phyloP scores from a whole-genome alignment of 176 grass and related monocot species.

The Oryza brachyantha region DNA sequence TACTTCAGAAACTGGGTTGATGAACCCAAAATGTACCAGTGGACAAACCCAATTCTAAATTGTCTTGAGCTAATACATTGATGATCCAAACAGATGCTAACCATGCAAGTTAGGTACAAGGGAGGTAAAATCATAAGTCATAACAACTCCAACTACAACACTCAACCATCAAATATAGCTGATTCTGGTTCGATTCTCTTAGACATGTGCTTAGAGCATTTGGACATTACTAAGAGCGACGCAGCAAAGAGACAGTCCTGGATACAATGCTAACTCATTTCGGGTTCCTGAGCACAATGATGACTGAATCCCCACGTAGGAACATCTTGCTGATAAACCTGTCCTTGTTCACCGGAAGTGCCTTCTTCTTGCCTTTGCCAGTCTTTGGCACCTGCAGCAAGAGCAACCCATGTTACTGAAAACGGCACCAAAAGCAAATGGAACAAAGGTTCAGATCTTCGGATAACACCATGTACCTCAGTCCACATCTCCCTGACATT shows the following conservation, averaged over 20 bases:
- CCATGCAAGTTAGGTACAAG: conserved; percentile 16
- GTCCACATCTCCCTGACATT: conserved; percentile 99
- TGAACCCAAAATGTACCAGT: neutral
- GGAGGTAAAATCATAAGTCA: neutral
- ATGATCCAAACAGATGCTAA: conserved; percentile 2
- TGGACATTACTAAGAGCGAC: neutral
- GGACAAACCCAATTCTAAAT: neutral
- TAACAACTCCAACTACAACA: conserved; percentile 23
- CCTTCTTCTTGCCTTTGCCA: conserved; percentile 99
- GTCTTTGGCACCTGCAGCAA: conserved; percentile 67
- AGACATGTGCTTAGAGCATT: neutral
- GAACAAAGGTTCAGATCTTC: neutral
- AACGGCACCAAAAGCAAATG: neutral
- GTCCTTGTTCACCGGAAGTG: conserved; percentile 91
- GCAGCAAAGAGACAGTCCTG: conserved; percentile 8
- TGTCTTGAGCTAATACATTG: neutral
- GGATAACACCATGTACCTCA: conserved; percentile 42
- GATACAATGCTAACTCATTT: conserved; percentile 45
- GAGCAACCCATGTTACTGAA: neutral
- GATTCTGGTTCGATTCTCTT: neutral
- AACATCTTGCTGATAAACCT: conserved; percentile 99
- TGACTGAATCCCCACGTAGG: conserved; percentile 86
- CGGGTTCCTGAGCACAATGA: conserved; percentile 84
- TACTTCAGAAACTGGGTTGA: neutral
- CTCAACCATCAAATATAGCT: conserved; percentile 1